phyloP scores from a whole-genome alignment of 352 stramenopile species.

The Phytophthora pistaciae region DNA sequence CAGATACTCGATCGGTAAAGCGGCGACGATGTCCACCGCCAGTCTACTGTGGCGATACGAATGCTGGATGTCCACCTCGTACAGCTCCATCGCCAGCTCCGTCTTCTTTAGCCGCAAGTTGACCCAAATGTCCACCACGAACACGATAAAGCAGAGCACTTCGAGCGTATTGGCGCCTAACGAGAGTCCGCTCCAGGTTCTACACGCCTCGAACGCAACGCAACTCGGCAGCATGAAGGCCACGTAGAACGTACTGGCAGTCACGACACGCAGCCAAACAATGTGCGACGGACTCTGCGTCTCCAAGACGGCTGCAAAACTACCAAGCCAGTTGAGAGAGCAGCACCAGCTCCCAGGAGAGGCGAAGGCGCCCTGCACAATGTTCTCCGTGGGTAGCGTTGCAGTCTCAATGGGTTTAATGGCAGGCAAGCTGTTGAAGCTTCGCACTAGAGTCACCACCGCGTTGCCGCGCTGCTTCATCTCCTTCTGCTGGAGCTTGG shows the following conservation, averaged over 20 bases:
- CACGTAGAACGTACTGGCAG: slow-evolving; percentile 47
- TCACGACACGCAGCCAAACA: slow-evolving; percentile 50
- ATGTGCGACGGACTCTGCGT: slow-evolving; percentile 55
- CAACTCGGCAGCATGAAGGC: slow-evolving; percentile 59
- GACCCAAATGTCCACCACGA: slow-evolving; percentile 59
- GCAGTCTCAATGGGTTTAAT: neutral
- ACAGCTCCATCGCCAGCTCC: slow-evolving; percentile 56
- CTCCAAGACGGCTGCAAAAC: slow-evolving; percentile 27
- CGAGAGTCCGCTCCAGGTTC: slow-evolving; percentile 39
- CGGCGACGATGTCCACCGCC: slow-evolving; percentile 52
- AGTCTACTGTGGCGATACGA: slow-evolving; percentile 54
- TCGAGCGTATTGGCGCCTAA: slow-evolving; percentile 46
- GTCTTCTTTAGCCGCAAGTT: slow-evolving; percentile 61
- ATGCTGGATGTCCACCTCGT: slow-evolving; percentile 53
- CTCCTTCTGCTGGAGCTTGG: slow-evolving; percentile 48
- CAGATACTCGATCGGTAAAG: slow-evolving; percentile 56
- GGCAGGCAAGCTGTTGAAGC: neutral
- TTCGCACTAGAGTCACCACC: neutral
- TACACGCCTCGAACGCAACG: slow-evolving; percentile 55
- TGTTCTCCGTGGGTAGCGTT: neutral
- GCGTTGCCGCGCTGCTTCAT: slow-evolving; percentile 15
- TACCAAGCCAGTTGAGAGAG: neutral
- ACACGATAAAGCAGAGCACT: slow-evolving; percentile 49
- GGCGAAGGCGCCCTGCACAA: slow-evolving; percentile 2
- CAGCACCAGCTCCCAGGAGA: slow-evolving; percentile 3